Evolutionary conservation across 1,284 basidiomycete genomes (phyloP).

Genomic region (Cystobasidium pallidum): DNA sequence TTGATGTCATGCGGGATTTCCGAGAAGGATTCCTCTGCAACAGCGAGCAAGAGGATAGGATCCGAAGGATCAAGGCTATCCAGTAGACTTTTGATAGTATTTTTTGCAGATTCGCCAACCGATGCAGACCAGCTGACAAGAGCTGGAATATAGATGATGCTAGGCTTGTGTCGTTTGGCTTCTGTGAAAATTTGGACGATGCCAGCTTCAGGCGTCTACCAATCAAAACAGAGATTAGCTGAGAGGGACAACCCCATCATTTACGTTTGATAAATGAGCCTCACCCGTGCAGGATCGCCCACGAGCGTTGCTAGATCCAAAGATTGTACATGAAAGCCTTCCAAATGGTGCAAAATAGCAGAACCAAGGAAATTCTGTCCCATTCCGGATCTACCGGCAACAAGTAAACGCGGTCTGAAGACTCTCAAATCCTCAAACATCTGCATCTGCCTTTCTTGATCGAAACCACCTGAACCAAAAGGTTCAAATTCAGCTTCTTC

Average conservation of each 20-base stretch:
- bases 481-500: slow-evolving; percentile 85
- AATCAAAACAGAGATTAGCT: background rate
- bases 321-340: slow-evolving; percentile 93
- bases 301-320: slow-evolving; percentile 87
- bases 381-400: slow-evolving; percentile 83
- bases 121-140: slow-evolving; percentile 83
- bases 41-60: slow-evolving; percentile 84
- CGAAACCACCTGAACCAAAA: slow-evolving; percentile 62
- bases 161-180: slow-evolving; percentile 95
- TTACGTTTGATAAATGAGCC: slow-evolving; percentile 58
- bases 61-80: slow-evolving; percentile 88
- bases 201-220: slow-evolving; percentile 73
- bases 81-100: slow-evolving; percentile 85
- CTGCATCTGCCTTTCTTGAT: slow-evolving; percentile 73
- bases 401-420: slow-evolving; percentile 83
- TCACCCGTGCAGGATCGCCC: slow-evolving; percentile 75
- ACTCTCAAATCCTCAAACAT: slow-evolving; percentile 88
- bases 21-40: slow-evolving; percentile 75
- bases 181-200: slow-evolving; percentile 97
- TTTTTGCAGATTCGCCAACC: slow-evolving; percentile 78
- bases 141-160: slow-evolving; percentile 91
- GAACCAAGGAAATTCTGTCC: slow-evolving; percentile 89
- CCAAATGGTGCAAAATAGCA: slow-evolving; percentile 87
- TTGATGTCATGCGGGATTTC: slow-evolving; percentile 80
- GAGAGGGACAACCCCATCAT: no score